Percentiles rank a stretch among this genome's conserved stretches.
Conservation (phyloP, 805 yeast species). For the Spathaspora hagerdaliae region DNA sequence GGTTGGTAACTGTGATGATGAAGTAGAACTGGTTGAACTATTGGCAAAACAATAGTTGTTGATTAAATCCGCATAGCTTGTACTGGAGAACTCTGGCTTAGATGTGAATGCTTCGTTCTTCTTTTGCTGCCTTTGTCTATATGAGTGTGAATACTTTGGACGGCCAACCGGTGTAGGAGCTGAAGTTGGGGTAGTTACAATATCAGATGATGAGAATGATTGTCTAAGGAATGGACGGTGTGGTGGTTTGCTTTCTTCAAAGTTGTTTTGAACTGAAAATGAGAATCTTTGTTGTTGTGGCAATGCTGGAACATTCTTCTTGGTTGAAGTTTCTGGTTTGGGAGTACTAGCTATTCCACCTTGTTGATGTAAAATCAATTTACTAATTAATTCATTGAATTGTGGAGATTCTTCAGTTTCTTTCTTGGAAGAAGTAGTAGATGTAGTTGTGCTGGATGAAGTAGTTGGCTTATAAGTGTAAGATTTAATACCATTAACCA, state of each 20-base stretch:
- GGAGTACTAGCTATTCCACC: constrained; percentile 2
- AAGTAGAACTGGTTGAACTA: constrained; percentile 7
- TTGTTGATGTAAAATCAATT: constrained; percentile 14
- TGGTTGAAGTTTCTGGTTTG: neutral
- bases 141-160: constrained; percentile 6
- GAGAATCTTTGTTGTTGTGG: constrained; percentile 3
- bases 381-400: constrained; percentile 19
- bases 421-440: neutral
- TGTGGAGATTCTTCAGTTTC: constrained; percentile 7
- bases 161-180: neutral
- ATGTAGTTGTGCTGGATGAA: neutral
- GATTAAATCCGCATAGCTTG: constrained; percentile 27
- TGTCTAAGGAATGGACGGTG: constrained; percentile 3
- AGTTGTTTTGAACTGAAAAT: constrained; percentile 1
- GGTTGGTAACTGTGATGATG: neutral
- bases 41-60: constrained; percentile 35
- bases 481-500: constrained; percentile 1
- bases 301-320: neutral
- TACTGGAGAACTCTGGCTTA: constrained; percentile 2
- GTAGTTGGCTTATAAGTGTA: constrained; percentile 2
- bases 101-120: neutral
- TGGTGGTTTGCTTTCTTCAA: constrained; percentile 2
- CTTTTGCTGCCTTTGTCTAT: constrained; percentile 4
- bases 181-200: neutral
- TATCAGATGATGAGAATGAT: constrained; percentile 6